Evolutionary conservation across 2,329 filamentous ascomycete species (phyloP).

Genomic region (Diplodia mutila): DNA sequence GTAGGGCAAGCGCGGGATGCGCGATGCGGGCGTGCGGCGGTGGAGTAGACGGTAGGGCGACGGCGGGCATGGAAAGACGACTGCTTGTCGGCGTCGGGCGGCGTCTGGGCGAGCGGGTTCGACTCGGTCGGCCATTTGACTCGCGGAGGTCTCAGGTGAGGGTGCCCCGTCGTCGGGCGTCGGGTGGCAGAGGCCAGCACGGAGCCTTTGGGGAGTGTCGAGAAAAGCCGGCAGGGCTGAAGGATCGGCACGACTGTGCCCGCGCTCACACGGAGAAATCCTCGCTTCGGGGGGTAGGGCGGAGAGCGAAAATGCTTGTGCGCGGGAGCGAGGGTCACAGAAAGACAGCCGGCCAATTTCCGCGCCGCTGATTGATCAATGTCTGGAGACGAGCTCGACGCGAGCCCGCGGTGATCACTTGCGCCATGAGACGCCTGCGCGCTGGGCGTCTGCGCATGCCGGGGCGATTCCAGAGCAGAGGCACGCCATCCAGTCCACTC

Average conservation of each 20-base stretch:
- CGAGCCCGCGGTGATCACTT: slow-evolving; percentile 1
- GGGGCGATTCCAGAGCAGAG: neutral
- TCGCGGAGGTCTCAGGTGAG: slow-evolving; percentile 18
- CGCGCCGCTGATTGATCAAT: slow-evolving; percentile 14
- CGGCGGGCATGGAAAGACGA: slow-evolving; percentile 4
- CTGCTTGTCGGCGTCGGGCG: neutral
- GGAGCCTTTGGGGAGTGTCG: neutral
- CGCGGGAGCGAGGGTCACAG: slow-evolving; percentile 18
- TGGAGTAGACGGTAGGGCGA: neutral
- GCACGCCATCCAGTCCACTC: neutral
- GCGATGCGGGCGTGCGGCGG: slow-evolving; percentile 4
- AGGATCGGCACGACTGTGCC: slow-evolving; percentile 15
- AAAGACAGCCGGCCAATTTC: slow-evolving; percentile 3
- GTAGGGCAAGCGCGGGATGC: slow-evolving; percentile 21
- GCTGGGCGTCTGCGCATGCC: neutral
- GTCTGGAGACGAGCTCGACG: slow-evolving; percentile 9
- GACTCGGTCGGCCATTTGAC: slow-evolving; percentile 5
- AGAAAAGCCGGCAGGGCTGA: slow-evolving; percentile 21
- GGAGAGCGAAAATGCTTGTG: slow-evolving; percentile 18
- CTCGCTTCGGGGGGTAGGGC: neutral
- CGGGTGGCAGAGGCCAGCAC: no score
- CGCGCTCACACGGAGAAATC: neutral
- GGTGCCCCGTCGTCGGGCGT: neutral
- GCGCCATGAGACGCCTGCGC: neutral
- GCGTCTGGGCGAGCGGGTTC: slow-evolving; percentile 1